Evolutionary conservation across 306 rosid species (phyloP).

Genomic region (Hylodesmum podocarpum): DNA sequence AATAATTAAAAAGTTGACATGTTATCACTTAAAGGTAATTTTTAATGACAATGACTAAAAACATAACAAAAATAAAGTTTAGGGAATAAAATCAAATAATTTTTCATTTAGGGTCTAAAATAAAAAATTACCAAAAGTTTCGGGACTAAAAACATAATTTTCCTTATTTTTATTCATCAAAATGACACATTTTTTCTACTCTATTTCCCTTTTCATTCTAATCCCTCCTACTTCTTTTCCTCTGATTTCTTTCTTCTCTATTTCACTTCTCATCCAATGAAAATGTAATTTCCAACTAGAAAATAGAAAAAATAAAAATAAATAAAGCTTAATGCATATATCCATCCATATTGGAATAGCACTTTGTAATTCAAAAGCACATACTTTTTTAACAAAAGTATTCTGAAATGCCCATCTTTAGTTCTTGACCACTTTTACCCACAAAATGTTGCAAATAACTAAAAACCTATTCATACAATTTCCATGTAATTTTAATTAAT

Average conservation of each 20-base stretch:
- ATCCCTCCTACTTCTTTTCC: neutral
- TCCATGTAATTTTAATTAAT: conserved; percentile 12
- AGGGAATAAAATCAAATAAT: too few relatives aligned
- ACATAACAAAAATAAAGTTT: too few relatives aligned
- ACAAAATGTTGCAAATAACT: neutral
- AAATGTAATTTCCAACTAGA: neutral
- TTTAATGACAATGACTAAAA: too few relatives aligned
- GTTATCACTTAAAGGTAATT: too few relatives aligned
- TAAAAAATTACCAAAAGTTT: too few relatives aligned
- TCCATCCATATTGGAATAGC: neutral
- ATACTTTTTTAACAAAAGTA: neutral
- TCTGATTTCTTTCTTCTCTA: neutral
- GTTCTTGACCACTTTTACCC: neutral
- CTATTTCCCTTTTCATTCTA: neutral
- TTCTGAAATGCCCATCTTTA: conserved; percentile 4
- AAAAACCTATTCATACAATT: conserved; percentile 16
- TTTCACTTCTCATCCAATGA: neutral
- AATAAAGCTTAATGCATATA: neutral
- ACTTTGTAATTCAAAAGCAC: neutral
- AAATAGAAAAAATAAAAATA: neutral
- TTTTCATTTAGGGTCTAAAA: too few relatives aligned
- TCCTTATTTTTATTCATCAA: neutral
- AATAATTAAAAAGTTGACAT: too few relatives aligned
- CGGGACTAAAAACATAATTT: too few relatives aligned
- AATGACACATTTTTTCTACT: neutral